Evolutionary conservation across 2,329 filamentous ascomycete species (phyloP).

Genomic region (Ceratocystis variospora): DNA sequence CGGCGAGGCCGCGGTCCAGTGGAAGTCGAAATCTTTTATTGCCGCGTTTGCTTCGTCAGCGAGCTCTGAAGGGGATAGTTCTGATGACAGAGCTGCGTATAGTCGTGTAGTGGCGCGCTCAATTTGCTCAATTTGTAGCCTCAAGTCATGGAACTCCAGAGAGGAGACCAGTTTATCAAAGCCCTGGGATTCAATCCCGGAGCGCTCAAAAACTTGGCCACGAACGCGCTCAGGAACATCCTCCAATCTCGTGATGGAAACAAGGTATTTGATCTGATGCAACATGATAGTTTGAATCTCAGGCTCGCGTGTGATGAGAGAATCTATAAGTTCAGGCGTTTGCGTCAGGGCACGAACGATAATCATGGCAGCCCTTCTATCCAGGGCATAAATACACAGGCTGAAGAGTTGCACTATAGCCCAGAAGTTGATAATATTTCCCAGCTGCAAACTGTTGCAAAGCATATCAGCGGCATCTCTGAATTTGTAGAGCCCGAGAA

Average conservation of each 20-base stretch:
- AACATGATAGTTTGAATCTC: slow-evolving; percentile 16
- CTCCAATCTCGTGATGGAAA: slow-evolving; percentile 15
- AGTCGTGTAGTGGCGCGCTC: slow-evolving; percentile 1
- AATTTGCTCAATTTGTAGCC: slow-evolving; percentile 15
- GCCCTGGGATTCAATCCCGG: slow-evolving; percentile 7
- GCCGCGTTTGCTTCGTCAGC: slow-evolving; percentile 10
- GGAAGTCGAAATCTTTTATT: slow-evolving; percentile 15
- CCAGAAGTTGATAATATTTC: slow-evolving; percentile 25
- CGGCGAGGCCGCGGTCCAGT: slow-evolving; percentile 19
- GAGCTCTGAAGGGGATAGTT: neutral
- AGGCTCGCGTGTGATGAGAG: slow-evolving; percentile 11
- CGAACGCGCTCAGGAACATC: slow-evolving; percentile 1
- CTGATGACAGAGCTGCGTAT: neutral
- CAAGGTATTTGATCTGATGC: slow-evolving; percentile 19
- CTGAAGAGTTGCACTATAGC: slow-evolving; percentile 30
- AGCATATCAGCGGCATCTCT: slow-evolving; percentile 34
- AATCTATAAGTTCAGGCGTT: slow-evolving; percentile 8
- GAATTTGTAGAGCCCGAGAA: slow-evolving; percentile 35
- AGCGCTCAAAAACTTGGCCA: neutral
- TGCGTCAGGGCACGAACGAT: slow-evolving; percentile 16
- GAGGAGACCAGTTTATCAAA: slow-evolving; percentile 9
- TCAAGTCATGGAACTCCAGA: slow-evolving; percentile 5
- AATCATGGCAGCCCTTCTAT: slow-evolving; percentile 22
- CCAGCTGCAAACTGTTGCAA: slow-evolving; percentile 28
- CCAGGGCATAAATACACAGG: slow-evolving; percentile 30